Evolutionary conservation across 148 eudicot genomes (phyloP).

Genomic region (Nepenthes gracilis): DNA sequence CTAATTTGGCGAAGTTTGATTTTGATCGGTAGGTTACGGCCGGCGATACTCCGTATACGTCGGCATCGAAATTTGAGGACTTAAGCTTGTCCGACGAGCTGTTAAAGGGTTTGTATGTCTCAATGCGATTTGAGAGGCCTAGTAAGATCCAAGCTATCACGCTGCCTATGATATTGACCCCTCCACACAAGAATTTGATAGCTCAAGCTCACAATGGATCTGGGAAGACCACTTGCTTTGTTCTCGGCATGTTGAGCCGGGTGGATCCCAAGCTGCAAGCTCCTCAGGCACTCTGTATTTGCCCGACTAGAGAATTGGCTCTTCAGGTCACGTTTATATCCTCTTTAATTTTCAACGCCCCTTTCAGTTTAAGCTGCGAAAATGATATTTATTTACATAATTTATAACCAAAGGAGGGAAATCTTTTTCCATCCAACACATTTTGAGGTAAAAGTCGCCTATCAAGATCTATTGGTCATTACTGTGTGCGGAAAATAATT

Average conservation of each 20-base stretch:
- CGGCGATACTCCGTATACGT: conserved; percentile 66
- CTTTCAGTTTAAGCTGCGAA: too few relatives aligned
- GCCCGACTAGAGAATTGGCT: conserved; percentile 86
- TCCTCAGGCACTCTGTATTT: conserved; percentile 88
- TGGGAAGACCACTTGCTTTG: conserved; percentile 92
- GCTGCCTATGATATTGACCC: conserved; percentile 58
- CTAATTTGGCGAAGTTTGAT: conserved; percentile 1
- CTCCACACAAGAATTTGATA: conserved; percentile 53
- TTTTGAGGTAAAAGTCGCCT: too few relatives aligned
- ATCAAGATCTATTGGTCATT: too few relatives aligned
- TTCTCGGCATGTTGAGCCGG: conserved; percentile 87
- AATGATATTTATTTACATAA: too few relatives aligned
- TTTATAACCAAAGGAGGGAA: too few relatives aligned
- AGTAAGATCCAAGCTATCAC: conserved; percentile 72
- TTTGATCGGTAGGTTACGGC: conserved; percentile 39
- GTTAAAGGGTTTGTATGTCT: conserved; percentile 72
- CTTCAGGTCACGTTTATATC: conserved; percentile 29
- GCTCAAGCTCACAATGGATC: conserved; percentile 97
- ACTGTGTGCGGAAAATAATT: too few relatives aligned
- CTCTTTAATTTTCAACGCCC: too few relatives aligned
- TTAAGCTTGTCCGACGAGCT: conserved; percentile 62
- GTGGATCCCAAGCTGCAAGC: conserved; percentile 48
- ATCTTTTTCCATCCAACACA: too few relatives aligned
- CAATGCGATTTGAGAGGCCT: conserved; percentile 85
- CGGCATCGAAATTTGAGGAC: conserved; percentile 74